Conservation (phyloP, 2,329 filamentous ascomycete genomes). For the Helotiales sp. region DNA sequence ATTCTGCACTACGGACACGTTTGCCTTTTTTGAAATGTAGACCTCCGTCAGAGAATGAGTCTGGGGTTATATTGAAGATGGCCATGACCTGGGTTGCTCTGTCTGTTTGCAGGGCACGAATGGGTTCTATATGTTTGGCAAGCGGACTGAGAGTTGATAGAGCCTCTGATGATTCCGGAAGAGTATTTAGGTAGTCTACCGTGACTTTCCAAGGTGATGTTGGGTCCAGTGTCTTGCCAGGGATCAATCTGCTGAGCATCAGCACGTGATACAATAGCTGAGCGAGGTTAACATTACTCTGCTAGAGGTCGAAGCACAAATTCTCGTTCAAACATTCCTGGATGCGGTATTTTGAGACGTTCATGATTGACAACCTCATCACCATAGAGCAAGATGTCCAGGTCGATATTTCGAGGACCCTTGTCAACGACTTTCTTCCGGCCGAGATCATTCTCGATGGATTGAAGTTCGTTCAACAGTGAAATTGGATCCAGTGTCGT, state of each 20-base stretch:
- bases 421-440: constrained; percentile 87
- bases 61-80: constrained; percentile 90
- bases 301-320: constrained; percentile 89
- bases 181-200: constrained; percentile 60
- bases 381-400: constrained; percentile 87
- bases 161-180: constrained; percentile 48
- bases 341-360: constrained; percentile 81
- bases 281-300: constrained; percentile 53
- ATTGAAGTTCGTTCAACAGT: constrained; percentile 78
- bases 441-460: constrained; percentile 78
- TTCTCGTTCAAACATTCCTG: constrained; percentile 82
- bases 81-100: constrained; percentile 79
- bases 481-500: constrained; percentile 74
- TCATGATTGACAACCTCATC: constrained; percentile 64
- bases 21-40: constrained; percentile 42
- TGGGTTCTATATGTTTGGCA: constrained; percentile 46
- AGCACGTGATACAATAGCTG: neutral
- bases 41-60: constrained; percentile 95
- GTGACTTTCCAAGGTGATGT: constrained; percentile 59
- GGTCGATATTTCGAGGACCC: constrained; percentile 89
- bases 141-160: constrained; percentile 62
- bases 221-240: constrained; percentile 52
- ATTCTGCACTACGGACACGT: neutral
- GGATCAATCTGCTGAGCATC: constrained; percentile 49
- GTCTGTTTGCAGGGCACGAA: constrained; percentile 58